Base-by-base conservation (phyloP, 495 filamentous ascomycete species). In the Aspergillus sclerotioniger region DNA sequence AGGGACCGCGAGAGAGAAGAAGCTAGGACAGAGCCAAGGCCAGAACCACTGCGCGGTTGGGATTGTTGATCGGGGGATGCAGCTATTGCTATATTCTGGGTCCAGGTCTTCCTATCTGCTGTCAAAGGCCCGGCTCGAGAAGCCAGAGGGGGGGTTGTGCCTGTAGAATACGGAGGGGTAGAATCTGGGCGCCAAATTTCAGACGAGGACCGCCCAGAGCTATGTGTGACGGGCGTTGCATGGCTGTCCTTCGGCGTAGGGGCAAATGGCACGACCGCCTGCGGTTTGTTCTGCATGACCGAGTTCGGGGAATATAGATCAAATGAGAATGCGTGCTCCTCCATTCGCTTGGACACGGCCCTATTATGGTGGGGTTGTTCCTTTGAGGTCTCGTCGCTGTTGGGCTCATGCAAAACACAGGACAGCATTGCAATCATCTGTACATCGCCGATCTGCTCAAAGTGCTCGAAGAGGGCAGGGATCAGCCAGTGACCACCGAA, bases 341-440 rank as follows among this genome's bases (percentile, higher is more conserved):
- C 64, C 9, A 52, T 53, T 5, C 41, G 54, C 19, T 61, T 66
- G 37, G 65, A 48, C 41, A 52, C 31, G 51, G 59, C 49, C 63
- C 63, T 59, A 19, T 58, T 55, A 19, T 59, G 53, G 6, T 59
- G 56, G 39, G 41, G 35, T 32, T 58, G 51, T 37, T 53, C 51
- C 25, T 48, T 47, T 17, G 39, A 54, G 8, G 44, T 51, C 10
- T 54, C 61, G 37, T 71, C 72, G 7, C 60, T 56, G 52, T 69
- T 73, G 12, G 84, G 79, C 56, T 95, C 90, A 50, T 84, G 84
- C 54, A 97, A 87, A 45, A 96, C 85, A 67, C 92, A 96, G 1
- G 92, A 88, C 12, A 97, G 81, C 92, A 96, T 96, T 33, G 91
- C 93, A 16, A 96, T 78, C 92, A 96, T 96, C 69, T 97, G 92